Base-by-base conservation (phyloP, 106 monocot genomes). In the Allium cepa region DNA sequence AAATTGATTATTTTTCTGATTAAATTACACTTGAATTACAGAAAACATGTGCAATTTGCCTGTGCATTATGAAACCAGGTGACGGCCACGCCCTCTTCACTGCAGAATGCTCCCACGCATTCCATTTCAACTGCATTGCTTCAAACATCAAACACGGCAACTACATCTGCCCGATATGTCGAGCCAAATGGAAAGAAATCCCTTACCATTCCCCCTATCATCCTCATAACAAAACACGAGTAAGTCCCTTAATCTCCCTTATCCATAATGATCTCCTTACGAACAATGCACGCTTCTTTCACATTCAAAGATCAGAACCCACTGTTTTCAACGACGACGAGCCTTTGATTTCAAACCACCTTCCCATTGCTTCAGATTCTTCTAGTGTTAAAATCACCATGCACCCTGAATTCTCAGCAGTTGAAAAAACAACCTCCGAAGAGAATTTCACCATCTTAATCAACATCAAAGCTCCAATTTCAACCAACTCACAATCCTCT, bases 21-120 rank as follows among this genome's bases (percentile, higher is more conserved):
- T 22, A 22, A 36, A 36, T 36, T 36, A 4, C 49, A 8, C 51
- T 67, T 67, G 27, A 13, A 11, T 67, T 11, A 11, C 82, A 86
- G 82, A 77, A 77, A 47, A 78, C 75, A 1, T 91, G 90, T 68
- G 77, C 79, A 22, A 91, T 91, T 62, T 91, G 91, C 60, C 63
- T 81, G 9, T 72, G 70, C 10, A 57, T 28, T 57, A 81, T 87
- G 78, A 80, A 75, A 56, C 45, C 82, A 7, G 86, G 81, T 11
- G 67, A 71, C 14, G 85, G 89, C 6, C 81, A 75, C 26, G 90
- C 90, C 9, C 67, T 91, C 50, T 91, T 91, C 70, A 91, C 85
- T 49, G 87, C 91, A 15, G 91, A 91, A 56, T 91, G 91, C 84
- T 87, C 87, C 3, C 91, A 91, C 56, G 76, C 72, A 10, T 91